A percentile compares a stretch with the other conserved stretches of the same genome.
phyloP scores from a whole-genome alignment of 495 filamentous ascomycete genomes.

The Lindgomyces ingoldianus region DNA sequence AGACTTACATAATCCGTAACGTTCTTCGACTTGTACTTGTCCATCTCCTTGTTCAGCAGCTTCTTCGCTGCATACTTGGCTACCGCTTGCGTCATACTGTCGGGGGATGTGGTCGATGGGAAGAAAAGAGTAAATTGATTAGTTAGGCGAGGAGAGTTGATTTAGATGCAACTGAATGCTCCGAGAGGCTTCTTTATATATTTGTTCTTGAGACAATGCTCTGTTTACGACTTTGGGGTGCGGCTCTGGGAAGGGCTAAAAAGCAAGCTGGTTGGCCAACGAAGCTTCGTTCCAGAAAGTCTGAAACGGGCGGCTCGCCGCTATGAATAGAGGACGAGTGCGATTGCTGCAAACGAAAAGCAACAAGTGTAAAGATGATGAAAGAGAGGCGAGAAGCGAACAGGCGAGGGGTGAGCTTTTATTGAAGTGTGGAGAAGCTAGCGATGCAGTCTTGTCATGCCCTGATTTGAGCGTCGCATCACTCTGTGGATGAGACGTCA shows the following conservation, averaged over 20 bases:
- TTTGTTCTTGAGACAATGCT: neutral
- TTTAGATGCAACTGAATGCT: neutral
- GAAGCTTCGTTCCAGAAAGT: slow-evolving; percentile 10
- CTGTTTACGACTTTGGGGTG: neutral
- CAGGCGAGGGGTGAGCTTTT: neutral
- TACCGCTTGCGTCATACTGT: slow-evolving; percentile 41
- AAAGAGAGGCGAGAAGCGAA: slow-evolving; percentile 13
- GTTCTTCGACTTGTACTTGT: slow-evolving; percentile 45
- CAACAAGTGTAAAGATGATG: neutral
- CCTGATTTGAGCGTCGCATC: slow-evolving; percentile 6
- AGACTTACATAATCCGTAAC: slow-evolving; percentile 30
- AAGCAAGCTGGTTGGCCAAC: slow-evolving; percentile 26
- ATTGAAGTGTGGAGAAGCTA: neutral
- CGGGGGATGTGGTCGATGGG: slow-evolving; percentile 1
- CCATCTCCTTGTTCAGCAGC: slow-evolving; percentile 44
- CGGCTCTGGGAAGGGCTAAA: slow-evolving; percentile 1
- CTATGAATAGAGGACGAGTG: slow-evolving; percentile 33
- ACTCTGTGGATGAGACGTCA: neutral
- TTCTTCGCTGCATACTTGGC: slow-evolving; percentile 48
- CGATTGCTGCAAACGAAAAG: slow-evolving; percentile 2
- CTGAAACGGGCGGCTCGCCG: slow-evolving; percentile 39
- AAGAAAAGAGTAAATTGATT: slow-evolving; percentile 6
- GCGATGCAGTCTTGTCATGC: neutral
- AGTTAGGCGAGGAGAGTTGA: neutral
- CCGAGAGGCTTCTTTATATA: slow-evolving; percentile 2